These are phyloP conservation scores for Penicillium robsamsonii DNA, from an alignment of 495 filamentous ascomycete species.

Conservation along the genomic window DNA sequence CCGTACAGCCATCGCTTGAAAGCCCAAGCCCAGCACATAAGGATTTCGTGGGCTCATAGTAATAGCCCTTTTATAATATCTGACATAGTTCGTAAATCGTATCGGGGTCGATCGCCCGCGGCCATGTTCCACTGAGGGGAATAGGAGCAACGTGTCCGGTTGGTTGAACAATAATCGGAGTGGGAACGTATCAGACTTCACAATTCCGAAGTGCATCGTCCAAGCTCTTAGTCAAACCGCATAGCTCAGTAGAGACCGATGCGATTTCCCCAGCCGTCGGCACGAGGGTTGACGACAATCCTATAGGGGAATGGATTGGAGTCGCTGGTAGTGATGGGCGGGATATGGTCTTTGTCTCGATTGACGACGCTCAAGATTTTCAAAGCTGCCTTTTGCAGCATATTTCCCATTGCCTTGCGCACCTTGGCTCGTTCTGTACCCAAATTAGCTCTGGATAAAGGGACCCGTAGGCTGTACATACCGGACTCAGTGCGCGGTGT, in stretches of 20 bases:
- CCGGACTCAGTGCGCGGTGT: slow-evolving; percentile 86
- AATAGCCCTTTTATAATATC: slow-evolving; percentile 1
- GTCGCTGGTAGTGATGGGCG: slow-evolving; percentile 91
- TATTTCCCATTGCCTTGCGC: slow-evolving; percentile 80
- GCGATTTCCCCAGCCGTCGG: slow-evolving; percentile 74
- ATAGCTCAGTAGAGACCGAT: slow-evolving; percentile 69
- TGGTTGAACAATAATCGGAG: slow-evolving; percentile 1
- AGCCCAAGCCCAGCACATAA: neutral
- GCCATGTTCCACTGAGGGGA: neutral
- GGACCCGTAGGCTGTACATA: slow-evolving; percentile 35
- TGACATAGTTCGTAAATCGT: slow-evolving; percentile 4
- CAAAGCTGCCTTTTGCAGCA: slow-evolving; percentile 78
- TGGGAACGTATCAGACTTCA: neutral
- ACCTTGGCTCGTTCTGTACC: slow-evolving; percentile 76
- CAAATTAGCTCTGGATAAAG: slow-evolving; percentile 4
- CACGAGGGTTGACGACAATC: slow-evolving; percentile 79
- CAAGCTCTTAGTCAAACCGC: neutral
- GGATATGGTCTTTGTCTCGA: slow-evolving; percentile 90
- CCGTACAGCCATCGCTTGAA: neutral
- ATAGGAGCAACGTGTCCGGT: neutral
- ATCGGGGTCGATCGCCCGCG: neutral
- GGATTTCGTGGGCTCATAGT: neutral
- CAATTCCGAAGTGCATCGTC: neutral
- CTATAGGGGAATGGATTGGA: slow-evolving; percentile 93
- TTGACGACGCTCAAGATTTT: slow-evolving; percentile 86